Evolutionary conservation across 2,329 filamentous ascomycete species (phyloP).

Genomic region (Pseudocercospora cruenta): DNA sequence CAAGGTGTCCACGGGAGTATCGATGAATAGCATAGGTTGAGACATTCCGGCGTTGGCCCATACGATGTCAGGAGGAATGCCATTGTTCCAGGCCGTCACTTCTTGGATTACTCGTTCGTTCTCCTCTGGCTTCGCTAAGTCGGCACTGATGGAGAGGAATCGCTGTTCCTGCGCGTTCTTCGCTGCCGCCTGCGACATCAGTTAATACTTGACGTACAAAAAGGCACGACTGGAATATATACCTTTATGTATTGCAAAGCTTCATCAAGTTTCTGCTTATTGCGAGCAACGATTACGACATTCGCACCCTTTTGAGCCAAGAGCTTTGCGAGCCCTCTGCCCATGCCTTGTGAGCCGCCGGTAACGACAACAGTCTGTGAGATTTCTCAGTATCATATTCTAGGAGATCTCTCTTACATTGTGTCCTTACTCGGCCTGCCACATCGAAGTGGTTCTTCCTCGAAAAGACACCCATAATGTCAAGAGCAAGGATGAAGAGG

Average conservation of each 20-base stretch:
- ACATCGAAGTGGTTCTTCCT: slow-evolving; percentile 79
- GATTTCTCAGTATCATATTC: background rate
- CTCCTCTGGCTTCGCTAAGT: slow-evolving; percentile 73
- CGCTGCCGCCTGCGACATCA: slow-evolving; percentile 61
- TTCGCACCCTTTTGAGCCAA: slow-evolving; percentile 84
- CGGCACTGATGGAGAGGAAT: slow-evolving; percentile 82
- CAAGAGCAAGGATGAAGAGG: slow-evolving; percentile 43
- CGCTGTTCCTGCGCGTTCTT: slow-evolving; percentile 68
- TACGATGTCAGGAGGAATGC: slow-evolving; percentile 75
- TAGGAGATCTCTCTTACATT: background rate
- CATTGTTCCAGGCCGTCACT: slow-evolving; percentile 77
- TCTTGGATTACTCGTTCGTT: slow-evolving; percentile 71
- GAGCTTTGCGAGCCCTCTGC: slow-evolving; percentile 71
- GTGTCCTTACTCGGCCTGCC: slow-evolving; percentile 72
- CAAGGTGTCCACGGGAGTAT: slow-evolving; percentile 68
- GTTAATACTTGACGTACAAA: background rate
- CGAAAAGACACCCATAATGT: slow-evolving; percentile 69
- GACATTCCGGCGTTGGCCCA: slow-evolving; percentile 86
- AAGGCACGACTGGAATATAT: slow-evolving; percentile 24
- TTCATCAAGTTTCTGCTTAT: slow-evolving; percentile 70
- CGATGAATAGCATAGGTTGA: slow-evolving; percentile 74
- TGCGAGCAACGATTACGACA: slow-evolving; percentile 82
- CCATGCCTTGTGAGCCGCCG: slow-evolving; percentile 92
- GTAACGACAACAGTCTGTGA: slow-evolving; percentile 82
- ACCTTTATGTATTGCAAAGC: slow-evolving; percentile 70